A percentile compares a stretch with the other conserved stretches of the same genome.
Evolutionary conservation across 2,329 filamentous ascomycete species (phyloP).

Genomic region (Beauveria brongniartii): DNA sequence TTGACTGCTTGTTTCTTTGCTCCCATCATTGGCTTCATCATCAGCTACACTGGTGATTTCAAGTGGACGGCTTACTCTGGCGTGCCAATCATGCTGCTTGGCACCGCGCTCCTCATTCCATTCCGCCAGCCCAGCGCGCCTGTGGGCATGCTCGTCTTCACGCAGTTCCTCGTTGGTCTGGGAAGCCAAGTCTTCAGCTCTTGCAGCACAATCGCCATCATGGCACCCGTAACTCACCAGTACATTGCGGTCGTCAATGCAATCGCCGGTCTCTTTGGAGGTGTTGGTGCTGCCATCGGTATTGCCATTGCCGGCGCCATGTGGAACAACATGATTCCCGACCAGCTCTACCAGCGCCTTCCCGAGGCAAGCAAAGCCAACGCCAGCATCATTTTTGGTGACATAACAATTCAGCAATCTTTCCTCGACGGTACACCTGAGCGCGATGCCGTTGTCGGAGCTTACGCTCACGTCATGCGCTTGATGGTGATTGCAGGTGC

Average conservation of each 20-base stretch:
- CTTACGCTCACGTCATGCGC: constrained; percentile 38
- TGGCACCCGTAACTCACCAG: constrained; percentile 46
- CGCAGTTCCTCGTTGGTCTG: constrained; percentile 48
- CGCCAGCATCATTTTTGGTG: constrained; percentile 33
- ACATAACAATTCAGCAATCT: constrained; percentile 41
- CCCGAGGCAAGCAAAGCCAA: constrained; percentile 32
- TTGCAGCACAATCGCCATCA: constrained; percentile 46
- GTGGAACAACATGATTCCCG: constrained; percentile 48
- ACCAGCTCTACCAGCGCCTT: constrained; percentile 31
- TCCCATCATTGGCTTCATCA: constrained; percentile 36
- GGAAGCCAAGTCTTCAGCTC: constrained; percentile 31
- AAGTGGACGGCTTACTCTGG: constrained; percentile 35
- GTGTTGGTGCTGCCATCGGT: constrained; percentile 50
- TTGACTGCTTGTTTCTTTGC: constrained; percentile 38
- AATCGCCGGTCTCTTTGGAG: constrained; percentile 50
- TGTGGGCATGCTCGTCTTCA: constrained; percentile 42
- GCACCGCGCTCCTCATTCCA: constrained; percentile 34
- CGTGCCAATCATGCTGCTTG: constrained; percentile 33
- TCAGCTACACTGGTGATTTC: constrained; percentile 38
- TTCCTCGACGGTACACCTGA: constrained; percentile 39
- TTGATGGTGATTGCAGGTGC: constrained; percentile 33
- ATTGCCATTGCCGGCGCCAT: constrained; percentile 51
- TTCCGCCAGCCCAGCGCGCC: constrained; percentile 30
- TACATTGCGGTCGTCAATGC: constrained; percentile 50
- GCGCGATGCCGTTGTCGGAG: constrained; percentile 47